Percentiles rank a stretch among this genome's conserved stretches.
These are phyloP conservation scores for Samsoniella hepiali DNA, from an alignment of 2,329 filamentous ascomycete species.

Conservation along the genomic window DNA sequence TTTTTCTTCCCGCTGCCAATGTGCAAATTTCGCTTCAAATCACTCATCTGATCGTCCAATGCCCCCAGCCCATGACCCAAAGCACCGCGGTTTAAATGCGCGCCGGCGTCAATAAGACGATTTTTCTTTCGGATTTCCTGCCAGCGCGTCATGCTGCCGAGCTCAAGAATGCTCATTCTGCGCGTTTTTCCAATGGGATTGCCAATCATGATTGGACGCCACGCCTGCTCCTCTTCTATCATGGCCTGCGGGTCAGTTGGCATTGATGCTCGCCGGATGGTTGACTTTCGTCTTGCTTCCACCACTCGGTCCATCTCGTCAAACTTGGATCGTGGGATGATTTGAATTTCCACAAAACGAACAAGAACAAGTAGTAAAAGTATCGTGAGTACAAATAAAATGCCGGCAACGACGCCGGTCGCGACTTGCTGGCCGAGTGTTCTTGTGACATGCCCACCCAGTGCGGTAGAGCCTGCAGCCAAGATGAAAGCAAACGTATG, in stretches of 20 bases:
- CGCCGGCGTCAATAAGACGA: slow-evolving; percentile 48
- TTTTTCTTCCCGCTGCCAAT: slow-evolving; percentile 27
- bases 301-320: slow-evolving; percentile 53
- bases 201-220: slow-evolving; percentile 68
- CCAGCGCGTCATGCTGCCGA: slow-evolving; percentile 67
- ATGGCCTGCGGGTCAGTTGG: slow-evolving; percentile 37
- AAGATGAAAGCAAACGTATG: slow-evolving; percentile 68
- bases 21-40: slow-evolving; percentile 33
- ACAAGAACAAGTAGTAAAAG: slow-evolving; percentile 60
- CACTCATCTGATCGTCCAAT: slow-evolving; percentile 36
- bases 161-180: slow-evolving; percentile 67
- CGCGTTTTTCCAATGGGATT: slow-evolving; percentile 67
- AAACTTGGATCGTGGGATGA: slow-evolving; percentile 61
- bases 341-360: slow-evolving; percentile 64
- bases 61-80: slow-evolving; percentile 36
- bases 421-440: slow-evolving; percentile 64
- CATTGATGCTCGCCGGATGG: slow-evolving; percentile 43
- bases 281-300: slow-evolving; percentile 47
- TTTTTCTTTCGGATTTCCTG: slow-evolving; percentile 66
- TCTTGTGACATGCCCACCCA: slow-evolving; percentile 66
- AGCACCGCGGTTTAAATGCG: slow-evolving; percentile 36
- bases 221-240: slow-evolving; percentile 55
- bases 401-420: slow-evolving; percentile 65
- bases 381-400: slow-evolving; percentile 62
- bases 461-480: slow-evolving; percentile 63